Conservation (phyloP, 164 flowering plant genomes). For the Houttuynia cordata region DNA sequence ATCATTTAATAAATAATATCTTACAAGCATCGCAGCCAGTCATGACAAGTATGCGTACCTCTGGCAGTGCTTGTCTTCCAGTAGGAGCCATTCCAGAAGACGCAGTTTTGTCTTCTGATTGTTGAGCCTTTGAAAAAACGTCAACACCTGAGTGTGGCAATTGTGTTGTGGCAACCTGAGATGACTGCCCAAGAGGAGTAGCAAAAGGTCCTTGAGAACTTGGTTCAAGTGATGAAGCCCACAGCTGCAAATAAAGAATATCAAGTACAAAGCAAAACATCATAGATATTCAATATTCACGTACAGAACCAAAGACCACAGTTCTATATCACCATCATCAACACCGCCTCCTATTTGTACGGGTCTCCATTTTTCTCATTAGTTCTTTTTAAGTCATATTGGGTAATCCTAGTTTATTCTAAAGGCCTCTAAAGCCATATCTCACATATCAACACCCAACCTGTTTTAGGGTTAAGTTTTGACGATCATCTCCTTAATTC, state of each 20-base stretch:
- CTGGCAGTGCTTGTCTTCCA: constrained; percentile 69
- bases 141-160: too few relatives aligned
- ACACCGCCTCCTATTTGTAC: too few relatives aligned
- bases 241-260: constrained; percentile 25
- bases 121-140: too few relatives aligned
- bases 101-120: background rate
- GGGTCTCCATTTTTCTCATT: too few relatives aligned
- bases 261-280: background rate
- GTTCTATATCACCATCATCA: too few relatives aligned
- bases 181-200: constrained; percentile 15
- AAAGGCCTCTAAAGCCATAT: too few relatives aligned
- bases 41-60: constrained; percentile 24
- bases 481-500: too few relatives aligned
- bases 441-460: too few relatives aligned
- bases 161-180: constrained; percentile 21
- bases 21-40: background rate
- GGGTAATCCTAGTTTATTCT: too few relatives aligned
- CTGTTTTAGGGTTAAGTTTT: too few relatives aligned
- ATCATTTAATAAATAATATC: background rate
- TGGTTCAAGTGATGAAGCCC: constrained; percentile 26
- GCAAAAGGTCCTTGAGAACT: constrained; percentile 28
- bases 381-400: too few relatives aligned
- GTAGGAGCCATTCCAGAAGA: constrained; percentile 27
- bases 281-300: background rate
- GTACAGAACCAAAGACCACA: background rate